A percentile compares a stretch with the other conserved stretches of the same genome.
These are phyloP conservation scores for Sporothrix schenckii DNA, from an alignment of 2,329 filamentous ascomycete species.

Conservation along the genomic window DNA sequence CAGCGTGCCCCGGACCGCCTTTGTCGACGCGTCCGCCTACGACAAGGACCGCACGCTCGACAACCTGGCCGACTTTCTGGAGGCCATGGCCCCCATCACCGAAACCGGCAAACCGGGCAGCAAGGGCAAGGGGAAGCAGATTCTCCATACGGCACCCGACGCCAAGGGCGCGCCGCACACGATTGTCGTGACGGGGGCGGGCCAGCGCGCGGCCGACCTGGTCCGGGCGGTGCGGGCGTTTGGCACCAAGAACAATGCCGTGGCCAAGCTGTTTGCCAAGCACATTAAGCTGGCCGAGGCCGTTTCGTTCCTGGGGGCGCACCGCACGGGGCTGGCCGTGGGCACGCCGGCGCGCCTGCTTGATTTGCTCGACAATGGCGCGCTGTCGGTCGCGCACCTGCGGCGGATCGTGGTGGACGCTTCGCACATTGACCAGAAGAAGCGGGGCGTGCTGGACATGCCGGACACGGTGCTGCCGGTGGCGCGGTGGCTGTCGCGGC, in stretches of 20 bases:
- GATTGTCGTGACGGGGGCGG: slow-evolving; percentile 81
- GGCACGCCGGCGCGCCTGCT: slow-evolving; percentile 83
- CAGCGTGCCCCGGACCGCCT: slow-evolving; percentile 67
- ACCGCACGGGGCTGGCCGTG: slow-evolving; percentile 80
- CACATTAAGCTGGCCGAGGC: slow-evolving; percentile 95
- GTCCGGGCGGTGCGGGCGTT: slow-evolving; percentile 75
- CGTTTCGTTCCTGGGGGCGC: slow-evolving; percentile 69
- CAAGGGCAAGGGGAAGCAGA: slow-evolving; percentile 24
- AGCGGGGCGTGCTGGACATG: slow-evolving; percentile 92
- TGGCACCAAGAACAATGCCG: slow-evolving; percentile 73
- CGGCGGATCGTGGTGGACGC: slow-evolving; percentile 85
- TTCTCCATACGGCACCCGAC: slow-evolving; percentile 55
- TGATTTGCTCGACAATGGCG: slow-evolving; percentile 79
- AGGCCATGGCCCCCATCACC: slow-evolving; percentile 62
- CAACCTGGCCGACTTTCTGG: slow-evolving; percentile 78
- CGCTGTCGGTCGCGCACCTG: slow-evolving; percentile 70
- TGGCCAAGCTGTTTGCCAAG: slow-evolving; percentile 95
- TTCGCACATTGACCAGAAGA: slow-evolving; percentile 93
- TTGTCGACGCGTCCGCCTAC: slow-evolving; percentile 77
- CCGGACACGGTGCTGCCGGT: slow-evolving; percentile 85
- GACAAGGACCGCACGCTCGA: slow-evolving; percentile 65
- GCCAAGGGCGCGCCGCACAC: slow-evolving; percentile 79
- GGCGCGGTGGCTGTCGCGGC: slow-evolving; percentile 69
- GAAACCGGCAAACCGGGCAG: slow-evolving; percentile 43
- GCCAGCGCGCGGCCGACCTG: slow-evolving; percentile 82